Conservation (phyloP, 345 rosid genomes). For the Viola odorata region DNA sequence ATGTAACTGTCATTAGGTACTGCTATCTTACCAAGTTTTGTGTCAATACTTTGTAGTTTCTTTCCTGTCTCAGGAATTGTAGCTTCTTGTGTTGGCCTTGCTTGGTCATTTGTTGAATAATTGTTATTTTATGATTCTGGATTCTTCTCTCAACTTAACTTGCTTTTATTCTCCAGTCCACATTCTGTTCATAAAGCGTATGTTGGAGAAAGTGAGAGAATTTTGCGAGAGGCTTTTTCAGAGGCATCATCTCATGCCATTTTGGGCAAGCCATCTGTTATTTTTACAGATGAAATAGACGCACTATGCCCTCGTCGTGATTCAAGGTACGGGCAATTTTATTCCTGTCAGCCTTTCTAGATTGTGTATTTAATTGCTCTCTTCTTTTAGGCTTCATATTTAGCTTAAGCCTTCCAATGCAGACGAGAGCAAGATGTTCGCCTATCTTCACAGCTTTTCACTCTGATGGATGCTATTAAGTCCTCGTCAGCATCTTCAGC, state of each 20-base stretch:
- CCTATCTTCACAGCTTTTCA: constrained; percentile 61
- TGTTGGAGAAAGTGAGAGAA: constrained; percentile 87
- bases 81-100: not conserved
- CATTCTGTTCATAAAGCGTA: constrained; percentile 70
- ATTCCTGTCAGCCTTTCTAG: too few relatives aligned
- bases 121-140: not conserved
- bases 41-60: not conserved
- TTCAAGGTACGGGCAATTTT: constrained; percentile 41
- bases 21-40: constrained; percentile 1
- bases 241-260: constrained; percentile 62
- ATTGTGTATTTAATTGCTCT: not conserved
- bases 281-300: constrained; percentile 89
- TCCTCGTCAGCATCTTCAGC: constrained; percentile 36
- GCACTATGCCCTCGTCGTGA: constrained; percentile 78
- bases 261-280: constrained; percentile 63
- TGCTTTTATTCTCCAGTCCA: constrained; percentile 43
- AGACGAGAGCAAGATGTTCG: constrained; percentile 80
- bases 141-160: not conserved
- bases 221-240: constrained; percentile 68
- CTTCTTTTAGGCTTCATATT: not conserved
- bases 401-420: constrained; percentile 28
- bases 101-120: not conserved
- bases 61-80: not conserved
- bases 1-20: constrained; percentile 74
- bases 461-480: constrained; percentile 75